Base-by-base conservation (phyloP, 352 stramenopile genomes). In the Phytophthora tentaculata region DNA sequence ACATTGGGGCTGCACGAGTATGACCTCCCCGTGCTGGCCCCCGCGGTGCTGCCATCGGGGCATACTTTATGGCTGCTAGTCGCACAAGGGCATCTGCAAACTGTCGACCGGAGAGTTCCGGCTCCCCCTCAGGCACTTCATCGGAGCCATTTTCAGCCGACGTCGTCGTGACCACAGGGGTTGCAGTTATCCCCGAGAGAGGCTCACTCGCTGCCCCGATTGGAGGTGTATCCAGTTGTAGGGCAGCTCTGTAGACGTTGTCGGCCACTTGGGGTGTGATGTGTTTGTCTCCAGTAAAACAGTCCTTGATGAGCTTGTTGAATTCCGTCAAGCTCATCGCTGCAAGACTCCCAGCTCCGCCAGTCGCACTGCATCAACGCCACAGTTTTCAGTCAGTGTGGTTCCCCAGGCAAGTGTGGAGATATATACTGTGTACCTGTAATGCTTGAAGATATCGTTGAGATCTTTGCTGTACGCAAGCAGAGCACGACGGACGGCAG, bases 371-470 rank as follows among this genome's bases (percentile, higher is more conserved):
- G 60, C n/a, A 41, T 43, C 16, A 56, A 22, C n/a, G 16, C 17
- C 50, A 57, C 24, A 61, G 20, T n/a, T n/a, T 29, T 2, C 28
- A 41, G 19, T 59, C 19, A 56, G 41, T 35, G 37, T 19, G 16
- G n/a, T 41, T 20, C 6, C 23, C 8, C 48, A 39, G 6, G 17
- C 48, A 41, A 39, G 6, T 24, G 5, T 50, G 47, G 8, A 41
- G 37, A 41, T 62, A 16, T 37, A 8, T 28, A 39, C 29, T 23
- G 7, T 28, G 20, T 64, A 90, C 81, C 81, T 89, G 66, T 95
- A 95, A 64, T 95, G 82, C 54, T 89, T 91, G 73, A 93, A 95
- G 47, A 93, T 95, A 24, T 92, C 86, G 71, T 83, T 80, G 23
- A 93, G 69, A 54, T 95, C 86, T 51, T 88, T 91, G 77, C 79